Evolutionary conservation across 2,329 filamentous ascomycete genomes (phyloP).

Genomic region (Hawksworthiomyces lignivorus): DNA sequence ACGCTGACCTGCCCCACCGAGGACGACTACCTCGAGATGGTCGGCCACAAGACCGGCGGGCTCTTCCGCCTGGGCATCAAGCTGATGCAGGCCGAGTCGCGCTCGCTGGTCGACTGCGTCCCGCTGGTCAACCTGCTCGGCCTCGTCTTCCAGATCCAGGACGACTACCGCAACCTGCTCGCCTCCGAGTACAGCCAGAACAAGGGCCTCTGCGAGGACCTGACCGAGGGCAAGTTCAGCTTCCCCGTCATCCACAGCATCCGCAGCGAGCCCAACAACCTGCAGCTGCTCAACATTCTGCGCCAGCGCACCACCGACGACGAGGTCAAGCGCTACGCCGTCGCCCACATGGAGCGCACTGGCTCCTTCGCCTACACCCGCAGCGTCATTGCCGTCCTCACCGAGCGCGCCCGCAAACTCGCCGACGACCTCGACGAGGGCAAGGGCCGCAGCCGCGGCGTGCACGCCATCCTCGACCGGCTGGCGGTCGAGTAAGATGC

Average conservation of each 20-base stretch:
- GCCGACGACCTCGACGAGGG: slow-evolving; percentile 58
- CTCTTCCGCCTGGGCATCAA: slow-evolving; percentile 79
- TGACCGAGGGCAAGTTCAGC: slow-evolving; percentile 95
- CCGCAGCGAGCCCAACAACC: slow-evolving; percentile 62
- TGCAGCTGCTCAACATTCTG: slow-evolving; percentile 83
- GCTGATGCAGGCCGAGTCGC: slow-evolving; percentile 74
- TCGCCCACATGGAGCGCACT: slow-evolving; percentile 82
- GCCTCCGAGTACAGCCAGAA: slow-evolving; percentile 70
- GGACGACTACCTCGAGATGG: slow-evolving; percentile 87
- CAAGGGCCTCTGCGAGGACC: slow-evolving; percentile 90
- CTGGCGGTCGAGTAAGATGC: slow-evolving; percentile 43
- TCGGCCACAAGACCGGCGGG: slow-evolving; percentile 82
- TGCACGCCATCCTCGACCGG: slow-evolving; percentile 62
- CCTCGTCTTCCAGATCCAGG: slow-evolving; percentile 81
- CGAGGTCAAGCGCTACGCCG: slow-evolving; percentile 85
- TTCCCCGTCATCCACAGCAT: slow-evolving; percentile 95
- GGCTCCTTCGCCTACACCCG: slow-evolving; percentile 85
- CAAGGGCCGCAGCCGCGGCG: slow-evolving; percentile 45
- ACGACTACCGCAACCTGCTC: slow-evolving; percentile 88
- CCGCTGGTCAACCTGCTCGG: slow-evolving; percentile 80
- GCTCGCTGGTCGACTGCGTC: slow-evolving; percentile 57
- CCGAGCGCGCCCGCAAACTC: slow-evolving; percentile 54
- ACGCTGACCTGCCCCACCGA: slow-evolving; percentile 76
- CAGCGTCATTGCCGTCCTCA: slow-evolving; percentile 56
- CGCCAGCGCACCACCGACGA: slow-evolving; percentile 82